These are phyloP conservation scores for Psilocybe subaeruginosa DNA, from an alignment of 768 basidiomycete species.

Conservation along the genomic window DNA sequence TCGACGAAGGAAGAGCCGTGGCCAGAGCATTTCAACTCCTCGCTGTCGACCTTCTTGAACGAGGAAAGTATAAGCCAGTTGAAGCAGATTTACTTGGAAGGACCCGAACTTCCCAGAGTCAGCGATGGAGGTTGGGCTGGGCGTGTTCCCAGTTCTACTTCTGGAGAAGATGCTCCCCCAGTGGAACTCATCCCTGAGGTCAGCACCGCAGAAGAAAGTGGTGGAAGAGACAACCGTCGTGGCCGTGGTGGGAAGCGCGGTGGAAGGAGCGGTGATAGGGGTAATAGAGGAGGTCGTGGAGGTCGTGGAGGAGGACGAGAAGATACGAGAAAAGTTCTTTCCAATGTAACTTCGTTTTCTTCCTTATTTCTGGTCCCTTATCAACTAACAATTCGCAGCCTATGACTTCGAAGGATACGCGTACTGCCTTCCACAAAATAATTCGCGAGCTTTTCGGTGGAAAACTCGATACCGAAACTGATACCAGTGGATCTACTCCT, in stretches of 20 bases:
- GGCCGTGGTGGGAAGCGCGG: conserved; percentile 46
- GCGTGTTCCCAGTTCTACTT: conserved; percentile 37
- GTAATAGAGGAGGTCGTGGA: conserved; percentile 19
- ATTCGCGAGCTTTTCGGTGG: conserved; percentile 83
- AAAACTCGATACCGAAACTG: conserved; percentile 84
- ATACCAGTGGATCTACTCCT: conserved; percentile 45
- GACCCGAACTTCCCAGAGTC: conserved; percentile 73
- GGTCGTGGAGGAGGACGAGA: conserved; percentile 48
- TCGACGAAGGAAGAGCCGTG: conserved; percentile 50
- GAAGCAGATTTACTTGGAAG: conserved; percentile 79
- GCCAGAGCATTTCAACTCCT: conserved; percentile 61
- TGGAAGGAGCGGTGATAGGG: conserved; percentile 27
- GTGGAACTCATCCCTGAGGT: conserved; percentile 13
- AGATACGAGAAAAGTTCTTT: conserved; percentile 77
- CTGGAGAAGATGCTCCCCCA: neutral
- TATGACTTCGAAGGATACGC: conserved; percentile 77
- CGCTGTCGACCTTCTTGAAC: conserved; percentile 67
- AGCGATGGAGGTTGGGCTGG: conserved; percentile 79
- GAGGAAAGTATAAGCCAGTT: conserved; percentile 60
- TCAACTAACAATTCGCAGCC: conserved; percentile 50
- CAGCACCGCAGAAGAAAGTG: conserved; percentile 26
- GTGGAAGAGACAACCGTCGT: conserved; percentile 47
- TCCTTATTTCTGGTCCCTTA: conserved; percentile 14
- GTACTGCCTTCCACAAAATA: conserved; percentile 81
- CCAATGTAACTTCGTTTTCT: conserved; percentile 57